Base-by-base conservation (phyloP, 1,284 basidiomycete genomes). In the Heterobasidion parviporum region DNA sequence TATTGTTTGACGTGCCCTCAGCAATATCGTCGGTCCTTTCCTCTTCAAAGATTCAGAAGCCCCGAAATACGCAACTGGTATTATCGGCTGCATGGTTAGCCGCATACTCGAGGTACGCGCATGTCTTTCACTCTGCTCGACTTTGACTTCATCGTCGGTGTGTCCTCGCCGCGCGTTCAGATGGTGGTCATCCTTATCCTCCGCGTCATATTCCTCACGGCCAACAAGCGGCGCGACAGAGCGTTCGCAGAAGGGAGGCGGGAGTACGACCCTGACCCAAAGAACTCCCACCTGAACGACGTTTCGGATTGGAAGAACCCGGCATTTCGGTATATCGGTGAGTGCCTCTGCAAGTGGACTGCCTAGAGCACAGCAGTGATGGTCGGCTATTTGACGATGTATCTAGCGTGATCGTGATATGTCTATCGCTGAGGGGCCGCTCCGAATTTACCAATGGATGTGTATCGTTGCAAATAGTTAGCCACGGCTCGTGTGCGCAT, bases 1-100 rank as follows among this genome's bases (percentile, higher is more conserved):
- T 26, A 26, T 26, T 5, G 26, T 6, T 3, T 6, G 26, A 26
- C 26, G 26, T 67, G 53, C 68, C 38, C 56, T 67, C 50, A 70
- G 73, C 5, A 76, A 76, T 62, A 74, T 76, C 48, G 68, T 67
- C 44, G 71, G 67, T 0, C 71, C 69, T 4, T 74, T 75, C 68
- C 68, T 75, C 52, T 74, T 72, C 64, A 63, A 64, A 16, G 60
- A 66, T 45, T 56, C 56, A 9, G 69, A 76, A 64, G 71, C 72
- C 3, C 75, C 74, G 1, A 63, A 54, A 44, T 77, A 76, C 61
- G 53, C 60, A 12, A 69, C 73, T 33, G 75, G 75, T 15, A 72
- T 76, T 46, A 70, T 74, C 7, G 70, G 68, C 1, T 67, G 73
- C 41, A 65, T 77, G 53, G 69, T 72, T 33, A 68, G 67, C 45